Evolutionary conservation across 2,329 filamentous ascomycete genomes (phyloP), one percentile per base, ranked within the genome.

Genomic region (Bipolaris sorokiniana): DNA sequence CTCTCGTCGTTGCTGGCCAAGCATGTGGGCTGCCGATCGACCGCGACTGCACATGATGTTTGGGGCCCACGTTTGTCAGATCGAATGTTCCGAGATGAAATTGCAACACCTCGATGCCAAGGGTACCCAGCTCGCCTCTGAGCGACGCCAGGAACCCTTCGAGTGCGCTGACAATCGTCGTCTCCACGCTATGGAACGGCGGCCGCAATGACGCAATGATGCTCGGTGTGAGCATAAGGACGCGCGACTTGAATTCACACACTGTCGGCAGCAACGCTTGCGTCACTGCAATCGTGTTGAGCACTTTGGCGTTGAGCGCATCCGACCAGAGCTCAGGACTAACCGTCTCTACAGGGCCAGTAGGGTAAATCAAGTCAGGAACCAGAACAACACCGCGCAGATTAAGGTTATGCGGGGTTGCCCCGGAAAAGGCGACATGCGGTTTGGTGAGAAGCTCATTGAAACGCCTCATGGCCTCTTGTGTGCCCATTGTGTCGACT

Each of bases 31-130:
- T 67, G 69, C 77, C 58, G 5, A 61, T 63, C 6, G 60, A 64
- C 9, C 68, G 63, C 20, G 65, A 72, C 71, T 69, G 80, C 67
- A 67, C 71, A 59, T 66, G 72, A 64, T 70, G 79, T 72, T 77
- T 78, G 15, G 72, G 74, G 1, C 78, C 79, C 16, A 88, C 87
- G 61, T 88, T 83, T 6, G 87, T 86, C 67, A 94, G 88, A 77
- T 98, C 94, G 73, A 99, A 92, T 20, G 91, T 93, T 56, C 95
- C 95, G 1, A 98, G 87, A 77, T 94, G 92, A 74, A 99, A 84
- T 72, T 97, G 92, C 1, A 90, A 90, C 18, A 97, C 90, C 37
- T 89, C 86, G 51, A 97, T 89, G 50, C 84, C 85, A 34, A 95
- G 82, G 3, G 91, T 87, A 3, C 84, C 83, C 38, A 97, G 84